Conservation (phyloP, 495 filamentous ascomycete genomes). For the Penicillium atrosanguineum region DNA sequence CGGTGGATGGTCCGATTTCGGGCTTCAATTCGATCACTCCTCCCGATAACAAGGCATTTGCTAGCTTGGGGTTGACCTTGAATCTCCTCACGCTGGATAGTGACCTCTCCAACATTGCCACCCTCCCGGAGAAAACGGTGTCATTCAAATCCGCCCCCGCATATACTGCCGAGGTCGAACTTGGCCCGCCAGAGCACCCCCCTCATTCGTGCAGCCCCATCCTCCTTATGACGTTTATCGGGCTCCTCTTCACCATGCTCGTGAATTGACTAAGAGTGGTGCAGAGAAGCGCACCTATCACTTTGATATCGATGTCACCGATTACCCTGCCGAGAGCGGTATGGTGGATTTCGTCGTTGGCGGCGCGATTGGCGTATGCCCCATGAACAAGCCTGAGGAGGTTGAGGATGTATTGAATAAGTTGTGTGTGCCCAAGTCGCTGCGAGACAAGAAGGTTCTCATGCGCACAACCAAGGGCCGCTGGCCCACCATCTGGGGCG, state of each 20-base stretch:
- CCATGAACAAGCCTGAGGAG: conserved; percentile 73
- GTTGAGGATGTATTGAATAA: conserved; percentile 83
- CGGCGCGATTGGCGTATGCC: conserved; percentile 88
- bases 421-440: conserved; percentile 69
- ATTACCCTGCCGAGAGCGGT: conserved; percentile 82
- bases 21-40: conserved; percentile 51
- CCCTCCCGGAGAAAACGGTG: conserved; percentile 71
- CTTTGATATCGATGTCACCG: conserved; percentile 93
- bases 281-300: conserved; percentile 96
- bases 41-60: conserved; percentile 78
- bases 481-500: conserved; percentile 98
- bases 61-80: conserved; percentile 71
- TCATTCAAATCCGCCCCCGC: conserved; percentile 56
- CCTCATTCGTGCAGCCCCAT: conserved; percentile 90
- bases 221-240: conserved; percentile 88
- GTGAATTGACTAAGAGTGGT: conserved; percentile 85
- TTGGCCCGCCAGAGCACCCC: conserved; percentile 61
- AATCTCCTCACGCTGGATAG: conserved; percentile 66
- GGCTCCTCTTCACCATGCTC: conserved; percentile 74
- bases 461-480: conserved; percentile 76
- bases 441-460: conserved; percentile 77
- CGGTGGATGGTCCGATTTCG: conserved; percentile 44
- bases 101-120: conserved; percentile 63
- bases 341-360: conserved; percentile 93
- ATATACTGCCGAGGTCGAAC: conserved; percentile 29